Evolutionary conservation across 257 asterid species (phyloP).

Genomic region (Scutellaria minor): DNA sequence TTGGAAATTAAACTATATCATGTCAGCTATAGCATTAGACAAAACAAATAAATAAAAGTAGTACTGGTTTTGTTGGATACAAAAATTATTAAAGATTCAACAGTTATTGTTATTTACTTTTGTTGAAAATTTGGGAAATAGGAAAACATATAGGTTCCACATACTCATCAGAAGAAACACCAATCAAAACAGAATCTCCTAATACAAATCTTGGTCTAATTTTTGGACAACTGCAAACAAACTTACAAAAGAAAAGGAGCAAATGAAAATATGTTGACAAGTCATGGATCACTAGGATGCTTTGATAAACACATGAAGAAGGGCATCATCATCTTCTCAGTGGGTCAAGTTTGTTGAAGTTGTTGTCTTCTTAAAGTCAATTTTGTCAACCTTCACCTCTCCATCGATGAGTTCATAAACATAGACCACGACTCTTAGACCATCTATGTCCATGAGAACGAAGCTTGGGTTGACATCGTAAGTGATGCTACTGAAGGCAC

Average conservation of each 20-base stretch:
- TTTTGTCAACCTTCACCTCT: conserved; percentile 96
- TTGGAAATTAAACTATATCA: too few species aligned
- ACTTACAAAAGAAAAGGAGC: conserved; percentile 19
- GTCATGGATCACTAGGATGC: conserved; percentile 13
- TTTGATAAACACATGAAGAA: conserved; percentile 3
- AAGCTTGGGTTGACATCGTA: conserved; percentile 97
- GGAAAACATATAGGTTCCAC: neutral
- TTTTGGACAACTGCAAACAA: conserved; percentile 19
- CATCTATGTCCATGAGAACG: conserved; percentile 96
- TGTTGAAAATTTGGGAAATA: neutral
- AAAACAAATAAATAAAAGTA: too few species aligned
- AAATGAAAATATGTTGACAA: conserved; percentile 3
- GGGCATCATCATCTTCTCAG: neutral
- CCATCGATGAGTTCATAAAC: conserved; percentile 97
- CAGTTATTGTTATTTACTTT: neutral
- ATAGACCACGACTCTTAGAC: conserved; percentile 90
- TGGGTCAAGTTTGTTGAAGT: conserved; percentile 41
- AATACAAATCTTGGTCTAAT: conserved; percentile 24
- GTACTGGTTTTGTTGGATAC: too few species aligned
- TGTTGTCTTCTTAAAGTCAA: conserved; percentile 94
- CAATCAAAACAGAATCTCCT: conserved; percentile 14
- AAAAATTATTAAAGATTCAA: too few species aligned
- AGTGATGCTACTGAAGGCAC: conserved; percentile 96
- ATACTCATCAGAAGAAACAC: conserved; percentile 1
- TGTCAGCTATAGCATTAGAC: too few species aligned